These are phyloP conservation scores for Phaseolus lunatus DNA, from an alignment of 306 rosid species.

Conservation along the genomic window DNA sequence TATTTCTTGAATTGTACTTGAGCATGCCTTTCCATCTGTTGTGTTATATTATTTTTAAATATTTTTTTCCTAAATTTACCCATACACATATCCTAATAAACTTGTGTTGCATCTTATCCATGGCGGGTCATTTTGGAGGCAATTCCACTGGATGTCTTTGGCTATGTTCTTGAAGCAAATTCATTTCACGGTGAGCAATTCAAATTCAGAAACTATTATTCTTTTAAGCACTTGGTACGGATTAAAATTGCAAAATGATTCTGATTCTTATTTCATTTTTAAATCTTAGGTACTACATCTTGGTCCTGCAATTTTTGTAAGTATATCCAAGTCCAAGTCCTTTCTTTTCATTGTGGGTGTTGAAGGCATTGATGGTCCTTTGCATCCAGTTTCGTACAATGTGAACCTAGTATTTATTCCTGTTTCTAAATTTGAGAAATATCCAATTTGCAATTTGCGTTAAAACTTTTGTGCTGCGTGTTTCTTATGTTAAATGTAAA, in stretches of 20 bases:
- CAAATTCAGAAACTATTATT: neutral
- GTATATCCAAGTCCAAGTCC: conserved; percentile 44
- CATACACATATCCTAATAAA: conserved; percentile 65
- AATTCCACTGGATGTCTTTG: conserved; percentile 63
- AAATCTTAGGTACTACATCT: conserved; percentile 41
- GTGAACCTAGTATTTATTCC: neutral
- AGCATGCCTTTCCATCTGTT: conserved; percentile 20
- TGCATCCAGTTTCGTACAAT: conserved; percentile 11
- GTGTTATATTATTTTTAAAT: conserved; percentile 11
- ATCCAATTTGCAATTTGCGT: neutral
- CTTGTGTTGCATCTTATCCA: conserved; percentile 82
- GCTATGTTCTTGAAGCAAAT: conserved; percentile 56
- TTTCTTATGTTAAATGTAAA: conserved; percentile 1
- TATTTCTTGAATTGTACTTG: neutral
- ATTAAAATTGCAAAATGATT: conserved; percentile 8
- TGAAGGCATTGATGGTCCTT: conserved; percentile 33
- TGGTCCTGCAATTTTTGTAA: conserved; percentile 49
- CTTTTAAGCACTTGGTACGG: conserved; percentile 17
- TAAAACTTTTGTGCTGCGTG: conserved; percentile 35
- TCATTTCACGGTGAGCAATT: conserved; percentile 62
- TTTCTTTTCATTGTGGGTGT: conserved; percentile 33
- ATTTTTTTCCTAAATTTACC: conserved; percentile 32
- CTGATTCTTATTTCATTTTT: conserved; percentile 23
- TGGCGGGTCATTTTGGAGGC: conserved; percentile 78
- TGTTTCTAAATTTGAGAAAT: conserved; percentile 1